Percentiles rank a stretch among this genome's conserved stretches.
phyloP scores from a whole-genome alignment of 306 rosid genomes.

The Trifolium fragiferum region DNA sequence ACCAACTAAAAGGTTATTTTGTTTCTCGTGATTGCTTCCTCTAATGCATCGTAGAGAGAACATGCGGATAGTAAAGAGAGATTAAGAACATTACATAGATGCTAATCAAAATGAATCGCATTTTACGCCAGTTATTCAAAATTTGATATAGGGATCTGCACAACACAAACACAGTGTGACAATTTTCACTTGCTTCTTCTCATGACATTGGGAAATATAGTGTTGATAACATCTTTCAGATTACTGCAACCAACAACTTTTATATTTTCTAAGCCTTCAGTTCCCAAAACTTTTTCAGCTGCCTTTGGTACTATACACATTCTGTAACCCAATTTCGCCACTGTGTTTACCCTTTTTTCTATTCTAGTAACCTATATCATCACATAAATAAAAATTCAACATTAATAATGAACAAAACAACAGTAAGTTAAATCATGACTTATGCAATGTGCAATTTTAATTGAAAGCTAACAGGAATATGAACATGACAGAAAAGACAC shows the following conservation, averaged over 20 bases:
- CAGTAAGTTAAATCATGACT: neutral
- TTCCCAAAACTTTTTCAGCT: slow-evolving; percentile 62
- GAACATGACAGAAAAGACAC: neutral
- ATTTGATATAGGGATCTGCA: slow-evolving; percentile 1
- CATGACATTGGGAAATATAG: slow-evolving; percentile 53
- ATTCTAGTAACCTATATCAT: slow-evolving; percentile 69
- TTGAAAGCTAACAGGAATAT: no score
- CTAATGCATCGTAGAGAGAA: no score
- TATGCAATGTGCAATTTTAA: neutral
- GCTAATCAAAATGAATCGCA: neutral
- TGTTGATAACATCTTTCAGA: slow-evolving; percentile 84
- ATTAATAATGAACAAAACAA: neutral
- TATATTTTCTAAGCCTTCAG: slow-evolving; percentile 51
- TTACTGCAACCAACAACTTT: slow-evolving; percentile 71
- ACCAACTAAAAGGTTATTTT: neutral
- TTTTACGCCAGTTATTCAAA: slow-evolving; percentile 2
- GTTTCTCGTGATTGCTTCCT: no score
- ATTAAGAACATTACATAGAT: no score
- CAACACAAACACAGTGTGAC: slow-evolving; percentile 1
- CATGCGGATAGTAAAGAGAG: no score
- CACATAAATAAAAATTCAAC: slow-evolving; percentile 8
- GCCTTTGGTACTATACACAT: slow-evolving; percentile 76
- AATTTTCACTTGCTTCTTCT: slow-evolving; percentile 37
- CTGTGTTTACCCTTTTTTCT: slow-evolving; percentile 76
- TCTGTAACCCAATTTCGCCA: slow-evolving; percentile 84